Evolutionary conservation across 2,329 filamentous ascomycete genomes (phyloP), one percentile per base, ranked within the genome.

Genomic region (Monosporascus sp.): DNA sequence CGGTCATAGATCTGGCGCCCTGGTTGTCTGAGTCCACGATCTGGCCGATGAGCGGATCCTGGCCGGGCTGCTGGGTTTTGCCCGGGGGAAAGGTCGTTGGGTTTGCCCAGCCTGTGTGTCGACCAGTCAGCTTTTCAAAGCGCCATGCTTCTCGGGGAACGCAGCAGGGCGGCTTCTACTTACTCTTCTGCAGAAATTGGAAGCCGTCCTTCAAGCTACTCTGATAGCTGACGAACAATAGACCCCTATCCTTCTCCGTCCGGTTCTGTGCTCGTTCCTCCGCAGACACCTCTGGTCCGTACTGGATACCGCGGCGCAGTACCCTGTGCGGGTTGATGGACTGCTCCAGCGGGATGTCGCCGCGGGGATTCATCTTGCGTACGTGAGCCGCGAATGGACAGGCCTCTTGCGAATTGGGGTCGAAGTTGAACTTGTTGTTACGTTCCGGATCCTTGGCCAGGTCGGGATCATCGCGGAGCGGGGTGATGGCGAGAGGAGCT

Each of bases 331-430:
- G 37, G 20, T 61, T 56, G 7, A 56, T 62, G 15, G 50, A 59
- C 15, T 66, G 60, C 8, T 65, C 57, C 5, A 56, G 51, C 37
- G 63, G 58, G 0, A 68, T 53, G 51, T 77, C 72, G 9, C 61
- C 65, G 18, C 75, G 65, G 1, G 75, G 75, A 43, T 74, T 74
- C 41, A 70, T 75, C 65, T 78, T 78, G 43, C 75, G 74, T 28
- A 72, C 71, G 49, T 78, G 75, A 2, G 75, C 72, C 0, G 73
- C 74, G 47, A 75, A 74, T 1, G 75, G 75, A 56, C 75, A 78
- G 20, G 67, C 64, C 1, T 68, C 63, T 45, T 72, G 68, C 9
- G 61, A 62, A 14, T 59, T 45, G 2, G 60, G 57, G 26, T 65
- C 58, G 52, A 71, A 75, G 20, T 67, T 60, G 59, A 77, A 76